phyloP scores from a whole-genome alignment of 257 asterid genomes.

The Jacaranda copaia region DNA sequence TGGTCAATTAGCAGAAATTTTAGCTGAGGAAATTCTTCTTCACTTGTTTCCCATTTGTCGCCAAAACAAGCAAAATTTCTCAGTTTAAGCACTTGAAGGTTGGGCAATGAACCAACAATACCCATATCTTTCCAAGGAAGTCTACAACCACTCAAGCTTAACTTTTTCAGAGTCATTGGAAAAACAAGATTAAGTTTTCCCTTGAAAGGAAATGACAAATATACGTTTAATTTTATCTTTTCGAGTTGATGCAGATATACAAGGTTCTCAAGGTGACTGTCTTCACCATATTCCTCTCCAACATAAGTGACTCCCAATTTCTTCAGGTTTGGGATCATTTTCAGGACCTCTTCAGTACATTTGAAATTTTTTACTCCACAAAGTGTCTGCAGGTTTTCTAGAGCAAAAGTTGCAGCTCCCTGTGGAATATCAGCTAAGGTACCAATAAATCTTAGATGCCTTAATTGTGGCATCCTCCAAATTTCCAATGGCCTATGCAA shows the following conservation, averaged over 20 bases:
- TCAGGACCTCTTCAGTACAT: not conserved
- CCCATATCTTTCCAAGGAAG: not conserved
- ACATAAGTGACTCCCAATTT: not conserved
- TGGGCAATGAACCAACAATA: not conserved
- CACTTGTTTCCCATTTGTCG: no score
- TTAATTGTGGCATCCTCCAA: constrained; percentile 17
- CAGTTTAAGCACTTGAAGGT: no score
- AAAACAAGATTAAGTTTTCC: not conserved
- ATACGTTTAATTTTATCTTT: not conserved
- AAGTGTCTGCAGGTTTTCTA: not conserved
- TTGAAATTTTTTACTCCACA: not conserved
- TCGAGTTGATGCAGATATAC: not conserved
- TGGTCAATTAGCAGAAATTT: not conserved
- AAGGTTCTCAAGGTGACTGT: not conserved
- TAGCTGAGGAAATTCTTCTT: constrained; percentile 13
- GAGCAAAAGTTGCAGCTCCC: not conserved
- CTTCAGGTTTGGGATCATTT: constrained; percentile 1
- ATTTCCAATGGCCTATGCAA: not conserved
- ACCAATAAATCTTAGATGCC: not conserved
- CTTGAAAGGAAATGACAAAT: not conserved
- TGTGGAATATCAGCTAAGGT: not conserved
- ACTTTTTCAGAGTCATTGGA: constrained; percentile 13
- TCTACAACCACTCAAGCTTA: constrained; percentile 1
- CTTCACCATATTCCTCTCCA: not conserved
- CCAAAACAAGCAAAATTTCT: no score